These are phyloP conservation scores for Floccularia luteovirens DNA, from an alignment of 768 basidiomycete genomes.

Conservation along the genomic window DNA sequence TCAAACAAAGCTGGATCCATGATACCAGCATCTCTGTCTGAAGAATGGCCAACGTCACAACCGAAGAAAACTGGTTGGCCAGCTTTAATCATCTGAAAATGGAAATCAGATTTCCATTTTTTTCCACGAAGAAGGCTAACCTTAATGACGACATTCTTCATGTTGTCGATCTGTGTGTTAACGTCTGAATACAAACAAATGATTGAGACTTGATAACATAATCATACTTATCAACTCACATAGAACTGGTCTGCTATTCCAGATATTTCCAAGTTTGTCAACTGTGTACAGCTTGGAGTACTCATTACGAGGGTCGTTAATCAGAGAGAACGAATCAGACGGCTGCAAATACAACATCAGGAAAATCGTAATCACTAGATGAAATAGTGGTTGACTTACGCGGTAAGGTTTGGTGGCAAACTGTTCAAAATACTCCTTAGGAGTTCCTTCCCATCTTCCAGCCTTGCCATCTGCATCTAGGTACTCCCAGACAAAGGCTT, in stretches of 20 bases:
- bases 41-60: slow-evolving; percentile 90
- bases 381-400: slow-evolving; percentile 24
- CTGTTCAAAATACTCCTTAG: slow-evolving; percentile 69
- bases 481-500: slow-evolving; percentile 83
- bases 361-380: slow-evolving; percentile 2
- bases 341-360: slow-evolving; percentile 31
- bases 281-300: slow-evolving; percentile 86
- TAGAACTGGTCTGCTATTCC: slow-evolving; percentile 77
- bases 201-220: not conserved
- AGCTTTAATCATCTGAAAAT: slow-evolving; percentile 65
- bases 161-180: slow-evolving; percentile 74
- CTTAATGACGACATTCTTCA: slow-evolving; percentile 80
- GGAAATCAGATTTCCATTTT: not conserved
- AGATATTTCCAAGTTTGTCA: slow-evolving; percentile 87
- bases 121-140: slow-evolving; percentile 16
- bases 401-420: slow-evolving; percentile 52
- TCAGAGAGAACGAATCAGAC: slow-evolving; percentile 79
- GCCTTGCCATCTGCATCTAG: slow-evolving; percentile 74
- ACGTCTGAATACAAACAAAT: slow-evolving; percentile 48
- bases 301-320: slow-evolving; percentile 88
- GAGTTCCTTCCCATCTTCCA: slow-evolving; percentile 71
- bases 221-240: no score
- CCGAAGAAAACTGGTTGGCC: slow-evolving; percentile 93
- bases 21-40: slow-evolving; percentile 62
- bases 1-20: slow-evolving; percentile 84